Evolutionary conservation across 2,329 filamentous ascomycete genomes (phyloP).

Genomic region (Juglanconis sp.): DNA sequence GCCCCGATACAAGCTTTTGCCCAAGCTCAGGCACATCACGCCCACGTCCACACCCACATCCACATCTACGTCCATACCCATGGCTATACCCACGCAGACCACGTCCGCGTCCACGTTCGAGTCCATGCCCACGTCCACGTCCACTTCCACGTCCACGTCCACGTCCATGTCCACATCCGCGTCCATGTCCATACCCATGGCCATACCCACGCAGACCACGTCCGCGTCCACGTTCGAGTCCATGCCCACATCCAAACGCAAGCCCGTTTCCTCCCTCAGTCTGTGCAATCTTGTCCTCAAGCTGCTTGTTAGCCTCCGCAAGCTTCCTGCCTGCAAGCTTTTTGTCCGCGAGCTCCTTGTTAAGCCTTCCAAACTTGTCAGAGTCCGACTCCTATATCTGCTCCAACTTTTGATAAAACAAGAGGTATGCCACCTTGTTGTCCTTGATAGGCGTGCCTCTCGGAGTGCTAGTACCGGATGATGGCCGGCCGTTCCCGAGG

Average conservation of each 20-base stretch:
- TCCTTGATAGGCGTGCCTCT: slow-evolving; percentile 61
- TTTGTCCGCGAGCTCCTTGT: background rate
- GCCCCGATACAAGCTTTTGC: background rate
- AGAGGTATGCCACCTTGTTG: slow-evolving; percentile 93
- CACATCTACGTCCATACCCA: no score
- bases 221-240: no score
- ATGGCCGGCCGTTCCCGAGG: slow-evolving; percentile 61
- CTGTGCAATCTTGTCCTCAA: background rate
- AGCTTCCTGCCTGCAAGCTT: background rate
- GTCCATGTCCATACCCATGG: no score
- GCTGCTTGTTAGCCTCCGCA: background rate
- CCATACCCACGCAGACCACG: no score
- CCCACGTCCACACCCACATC: no score
- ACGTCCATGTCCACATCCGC: no score
- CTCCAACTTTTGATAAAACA: slow-evolving; percentile 72
- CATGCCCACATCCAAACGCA: no score
- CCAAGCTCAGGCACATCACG: background rate
- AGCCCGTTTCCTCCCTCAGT: no score
- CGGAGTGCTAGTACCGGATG: slow-evolving; percentile 46
- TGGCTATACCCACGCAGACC: no score
- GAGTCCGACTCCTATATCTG: slow-evolving; percentile 5
- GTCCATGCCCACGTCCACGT: no score
- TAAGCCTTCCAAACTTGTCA: background rate
- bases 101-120: no score
- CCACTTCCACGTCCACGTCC: no score